Percentiles rank a stretch among this genome's conserved stretches.
phyloP scores from a whole-genome alignment of 495 filamentous ascomycete genomes.

The Aspergillus baeticus region DNA sequence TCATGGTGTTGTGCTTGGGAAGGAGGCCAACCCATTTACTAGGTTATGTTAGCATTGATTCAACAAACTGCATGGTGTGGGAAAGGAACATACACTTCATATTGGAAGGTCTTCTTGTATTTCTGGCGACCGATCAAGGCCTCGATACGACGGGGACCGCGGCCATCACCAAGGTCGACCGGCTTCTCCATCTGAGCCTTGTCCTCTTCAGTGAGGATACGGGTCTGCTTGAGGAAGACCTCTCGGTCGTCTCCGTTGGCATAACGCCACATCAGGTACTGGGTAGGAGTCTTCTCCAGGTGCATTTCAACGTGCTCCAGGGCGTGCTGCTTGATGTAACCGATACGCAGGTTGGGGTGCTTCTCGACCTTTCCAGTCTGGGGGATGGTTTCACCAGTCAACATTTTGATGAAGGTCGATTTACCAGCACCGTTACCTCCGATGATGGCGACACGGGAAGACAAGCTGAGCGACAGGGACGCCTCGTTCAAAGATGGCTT shows the following conservation, averaged over 20 bases:
- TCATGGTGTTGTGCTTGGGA: constrained; percentile 88
- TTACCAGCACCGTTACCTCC: constrained; percentile 98
- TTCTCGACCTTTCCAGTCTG: constrained; percentile 90
- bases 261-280: constrained; percentile 99
- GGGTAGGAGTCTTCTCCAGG: constrained; percentile 97
- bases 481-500: constrained; percentile 88
- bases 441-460: constrained; percentile 92
- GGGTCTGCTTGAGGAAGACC: constrained; percentile 95
- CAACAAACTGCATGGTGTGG: neutral
- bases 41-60: neutral
- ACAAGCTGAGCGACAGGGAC: constrained; percentile 81
- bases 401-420: constrained; percentile 94
- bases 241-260: constrained; percentile 95
- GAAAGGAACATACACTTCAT: constrained; percentile 70
- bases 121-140: constrained; percentile 94
- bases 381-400: constrained; percentile 94
- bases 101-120: constrained; percentile 99
- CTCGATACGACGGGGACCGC: constrained; percentile 75
- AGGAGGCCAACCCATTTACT: constrained; percentile 85
- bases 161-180: constrained; percentile 80
- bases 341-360: constrained; percentile 97
- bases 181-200: constrained; percentile 85
- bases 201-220: constrained; percentile 81
- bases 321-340: constrained; percentile 99
- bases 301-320: constrained; percentile 99